Evolutionary conservation across 768 basidiomycete genomes (phyloP), one percentile per base, ranked within the genome.

Genomic region (Lentinula raphanica): DNA sequence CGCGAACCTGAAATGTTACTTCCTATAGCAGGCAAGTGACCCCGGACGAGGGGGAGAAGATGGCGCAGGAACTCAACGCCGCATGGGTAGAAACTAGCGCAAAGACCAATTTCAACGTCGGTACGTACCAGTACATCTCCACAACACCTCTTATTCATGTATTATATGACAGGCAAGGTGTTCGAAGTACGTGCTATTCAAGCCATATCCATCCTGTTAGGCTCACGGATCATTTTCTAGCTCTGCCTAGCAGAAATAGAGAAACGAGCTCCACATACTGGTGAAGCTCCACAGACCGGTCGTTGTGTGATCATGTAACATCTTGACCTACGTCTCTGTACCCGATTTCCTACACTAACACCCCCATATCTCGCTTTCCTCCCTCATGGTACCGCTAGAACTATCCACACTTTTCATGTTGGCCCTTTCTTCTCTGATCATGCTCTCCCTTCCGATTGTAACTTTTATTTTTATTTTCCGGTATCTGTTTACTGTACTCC

Each of bases 61-160:
- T 96, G 40, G 94, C 92, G 9, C 79, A 81, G 63, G 76, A 76
- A 59, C 83, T 86, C 64, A 81, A 85, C 39, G 86, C 91, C 7
- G 88, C 87, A 3, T 95, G 86, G 77, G 79, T 95, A 42, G 94
- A 96, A 73, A 91, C 91, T 13, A 93, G 90, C 65, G 92, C 94
- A 35, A 91, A 91, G 79, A 79, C 83, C 58, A 90, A 93, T 64
- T 71, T 84, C 70, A 94, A 96, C 71, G 88, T 97, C 64, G 85
- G 94, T 94, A 65, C 72, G 94, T 87, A 48, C 27, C 50, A 48
- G 40, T 38, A 59, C 54, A 31, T 48, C 23, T 40, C 25, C 31
- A 50, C 42, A 46, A 46, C 50, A 54, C 12, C 51, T 49, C 39
- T 58, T 51, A 49, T 54, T 50, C 28, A 17, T 7, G 23, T 28